These are phyloP conservation scores for Hymenoscyphus salicellus DNA, from an alignment of 2,329 filamentous ascomycete species.

Conservation along the genomic window DNA sequence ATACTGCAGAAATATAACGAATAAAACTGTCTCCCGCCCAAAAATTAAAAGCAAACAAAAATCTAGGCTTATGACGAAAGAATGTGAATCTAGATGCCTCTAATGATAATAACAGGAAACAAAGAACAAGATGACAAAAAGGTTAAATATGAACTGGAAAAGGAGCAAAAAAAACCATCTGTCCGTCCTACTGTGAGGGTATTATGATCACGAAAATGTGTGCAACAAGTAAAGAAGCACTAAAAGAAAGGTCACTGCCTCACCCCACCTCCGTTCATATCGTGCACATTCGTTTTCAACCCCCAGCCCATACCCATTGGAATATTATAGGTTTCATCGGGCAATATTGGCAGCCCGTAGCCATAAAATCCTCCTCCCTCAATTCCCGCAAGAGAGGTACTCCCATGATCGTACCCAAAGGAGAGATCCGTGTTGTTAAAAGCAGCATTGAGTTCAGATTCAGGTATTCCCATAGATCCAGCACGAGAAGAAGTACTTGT, in stretches of 20 bases:
- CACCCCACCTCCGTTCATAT: background rate
- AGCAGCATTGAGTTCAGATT: background rate
- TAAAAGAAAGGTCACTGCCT: background rate
- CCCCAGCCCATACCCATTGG: background rate
- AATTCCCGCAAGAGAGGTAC: constrained; percentile 1
- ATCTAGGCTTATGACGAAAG: no score
- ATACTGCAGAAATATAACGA: no score
- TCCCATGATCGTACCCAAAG: constrained; percentile 7
- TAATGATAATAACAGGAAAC: no score
- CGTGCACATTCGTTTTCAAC: background rate
- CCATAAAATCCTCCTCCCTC: constrained; percentile 5
- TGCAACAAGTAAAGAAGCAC: no score
- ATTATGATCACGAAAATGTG: no score
- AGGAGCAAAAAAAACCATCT: no score
- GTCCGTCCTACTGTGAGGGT: no score
- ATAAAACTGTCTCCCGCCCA: no score
- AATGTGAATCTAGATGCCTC: no score
- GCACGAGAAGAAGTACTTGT: background rate
- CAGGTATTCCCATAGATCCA: constrained; percentile 3
- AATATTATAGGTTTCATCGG: constrained; percentile 4
- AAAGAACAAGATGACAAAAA: no score
- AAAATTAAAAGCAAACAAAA: no score
- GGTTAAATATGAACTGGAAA: no score
- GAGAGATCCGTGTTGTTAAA: constrained; percentile 7
- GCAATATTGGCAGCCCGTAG: constrained; percentile 4